Evolutionary conservation across 1,284 basidiomycete genomes (phyloP).

Genomic region (Testicularia cyperi): DNA sequence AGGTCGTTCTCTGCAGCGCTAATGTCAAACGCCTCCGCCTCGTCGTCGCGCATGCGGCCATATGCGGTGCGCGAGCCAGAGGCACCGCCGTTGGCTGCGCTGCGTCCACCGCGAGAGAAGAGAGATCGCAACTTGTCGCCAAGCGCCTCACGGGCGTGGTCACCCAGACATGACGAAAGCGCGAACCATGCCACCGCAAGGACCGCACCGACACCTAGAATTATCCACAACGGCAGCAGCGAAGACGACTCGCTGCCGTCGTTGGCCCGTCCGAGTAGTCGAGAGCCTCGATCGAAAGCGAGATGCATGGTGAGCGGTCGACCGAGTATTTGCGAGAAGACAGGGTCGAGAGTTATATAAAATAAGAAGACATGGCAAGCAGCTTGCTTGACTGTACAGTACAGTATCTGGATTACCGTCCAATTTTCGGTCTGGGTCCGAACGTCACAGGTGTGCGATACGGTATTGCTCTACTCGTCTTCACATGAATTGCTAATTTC

Average conservation of each 20-base stretch:
- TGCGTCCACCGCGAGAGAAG: conserved; percentile 15
- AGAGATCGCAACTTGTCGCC: conserved; percentile 11
- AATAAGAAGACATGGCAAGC: too few relatives aligned
- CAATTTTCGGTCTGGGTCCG: too few relatives aligned
- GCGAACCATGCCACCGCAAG: conserved; percentile 38
- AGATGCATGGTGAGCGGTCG: too few relatives aligned
- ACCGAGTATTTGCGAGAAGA: too few relatives aligned
- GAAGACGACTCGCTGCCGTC: conserved; percentile 20
- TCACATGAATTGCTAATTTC: too few relatives aligned
- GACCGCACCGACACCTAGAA: conserved; percentile 29
- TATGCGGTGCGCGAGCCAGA: conserved; percentile 7
- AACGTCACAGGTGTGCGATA: too few relatives aligned
- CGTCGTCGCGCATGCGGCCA: conserved; percentile 38
- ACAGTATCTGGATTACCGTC: too few relatives aligned
- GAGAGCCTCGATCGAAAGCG: too few relatives aligned
- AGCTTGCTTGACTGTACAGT: too few relatives aligned
- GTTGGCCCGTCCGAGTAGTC: not conserved
- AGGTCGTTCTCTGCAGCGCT: conserved; percentile 32
- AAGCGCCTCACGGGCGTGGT: conserved; percentile 22
- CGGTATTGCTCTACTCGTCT: too few relatives aligned
- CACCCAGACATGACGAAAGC: conserved; percentile 37
- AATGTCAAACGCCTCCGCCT: conserved; percentile 36
- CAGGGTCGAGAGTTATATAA: too few relatives aligned
- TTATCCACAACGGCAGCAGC: conserved; percentile 36
- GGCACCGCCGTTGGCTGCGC: not conserved